Conservation (phyloP, 1,139 yeast species). For the Yamadazyma diospyri region DNA sequence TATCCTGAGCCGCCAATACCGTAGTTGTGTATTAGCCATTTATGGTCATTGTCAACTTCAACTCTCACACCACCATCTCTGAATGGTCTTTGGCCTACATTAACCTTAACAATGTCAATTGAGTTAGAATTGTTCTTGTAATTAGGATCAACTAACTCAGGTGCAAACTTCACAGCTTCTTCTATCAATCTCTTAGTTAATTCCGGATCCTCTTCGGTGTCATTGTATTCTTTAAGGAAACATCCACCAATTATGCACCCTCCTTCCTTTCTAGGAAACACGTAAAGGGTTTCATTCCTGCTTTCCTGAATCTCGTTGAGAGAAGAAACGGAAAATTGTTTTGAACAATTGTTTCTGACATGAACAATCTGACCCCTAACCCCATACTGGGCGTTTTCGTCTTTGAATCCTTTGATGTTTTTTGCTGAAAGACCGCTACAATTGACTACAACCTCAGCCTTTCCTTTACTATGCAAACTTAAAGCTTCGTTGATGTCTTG, state of each 20-base stretch:
- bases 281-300: constrained; percentile 38
- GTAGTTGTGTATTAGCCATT: constrained; percentile 46
- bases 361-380: constrained; percentile 39
- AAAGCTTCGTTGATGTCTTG: constrained; percentile 26
- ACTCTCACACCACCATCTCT: constrained; percentile 45
- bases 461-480: constrained; percentile 19
- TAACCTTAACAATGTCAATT: constrained; percentile 37
- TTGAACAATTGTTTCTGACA: constrained; percentile 33
- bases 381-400: constrained; percentile 24
- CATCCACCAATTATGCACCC: constrained; percentile 54
- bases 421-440: constrained; percentile 42
- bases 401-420: constrained; percentile 29
- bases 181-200: constrained; percentile 36
- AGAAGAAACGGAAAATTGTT: constrained; percentile 27
- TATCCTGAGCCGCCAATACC: constrained; percentile 57
- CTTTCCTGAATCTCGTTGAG: constrained; percentile 17
- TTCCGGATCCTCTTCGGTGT: constrained; percentile 27
- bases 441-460: constrained; percentile 42
- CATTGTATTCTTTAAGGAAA: constrained; percentile 24
- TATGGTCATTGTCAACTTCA: constrained; percentile 28
- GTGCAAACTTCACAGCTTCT: constrained; percentile 41
- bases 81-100: constrained; percentile 49
- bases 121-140: constrained; percentile 30
- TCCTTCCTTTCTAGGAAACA: constrained; percentile 54
- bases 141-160: constrained; percentile 34